Conservation (phyloP, 2,329 filamentous ascomycete genomes). For the Colletotrichum sp. region DNA sequence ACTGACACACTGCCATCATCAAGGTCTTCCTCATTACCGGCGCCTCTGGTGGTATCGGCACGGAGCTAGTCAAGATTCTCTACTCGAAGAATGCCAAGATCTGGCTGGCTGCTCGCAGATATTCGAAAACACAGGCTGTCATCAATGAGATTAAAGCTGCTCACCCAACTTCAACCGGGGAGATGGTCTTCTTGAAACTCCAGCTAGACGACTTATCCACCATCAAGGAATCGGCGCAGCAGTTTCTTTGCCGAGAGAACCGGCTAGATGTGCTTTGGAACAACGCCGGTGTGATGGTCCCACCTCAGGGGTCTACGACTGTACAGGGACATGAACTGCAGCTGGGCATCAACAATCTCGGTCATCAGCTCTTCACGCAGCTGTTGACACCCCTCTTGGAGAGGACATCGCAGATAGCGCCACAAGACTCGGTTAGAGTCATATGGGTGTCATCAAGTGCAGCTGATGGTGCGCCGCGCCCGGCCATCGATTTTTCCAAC, state of each 20-base stretch:
- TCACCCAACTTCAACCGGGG: not conserved
- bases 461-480: not conserved
- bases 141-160: not conserved
- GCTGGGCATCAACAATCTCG: not conserved
- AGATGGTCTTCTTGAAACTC: not conserved
- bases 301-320: not conserved
- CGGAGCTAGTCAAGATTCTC: not conserved
- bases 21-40: not conserved
- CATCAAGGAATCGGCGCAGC: not conserved
- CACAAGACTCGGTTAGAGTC: fast-evolving
- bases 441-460: not conserved
- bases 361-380: not conserved
- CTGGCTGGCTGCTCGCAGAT: not conserved
- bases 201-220: not conserved
- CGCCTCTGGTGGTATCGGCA: not conserved
- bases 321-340: not conserved
- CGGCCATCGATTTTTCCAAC: not conserved
- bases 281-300: not conserved
- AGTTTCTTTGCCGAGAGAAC: not conserved
- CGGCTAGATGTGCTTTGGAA: not conserved
- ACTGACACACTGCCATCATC: fast-evolving
- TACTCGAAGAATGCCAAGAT: not conserved
- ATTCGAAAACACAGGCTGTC: not conserved
- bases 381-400: fast-evolving
- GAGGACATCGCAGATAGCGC: fast-evolving